Conservation (phyloP, 441 rosid species). For the Eugenia klotzschiana region DNA sequence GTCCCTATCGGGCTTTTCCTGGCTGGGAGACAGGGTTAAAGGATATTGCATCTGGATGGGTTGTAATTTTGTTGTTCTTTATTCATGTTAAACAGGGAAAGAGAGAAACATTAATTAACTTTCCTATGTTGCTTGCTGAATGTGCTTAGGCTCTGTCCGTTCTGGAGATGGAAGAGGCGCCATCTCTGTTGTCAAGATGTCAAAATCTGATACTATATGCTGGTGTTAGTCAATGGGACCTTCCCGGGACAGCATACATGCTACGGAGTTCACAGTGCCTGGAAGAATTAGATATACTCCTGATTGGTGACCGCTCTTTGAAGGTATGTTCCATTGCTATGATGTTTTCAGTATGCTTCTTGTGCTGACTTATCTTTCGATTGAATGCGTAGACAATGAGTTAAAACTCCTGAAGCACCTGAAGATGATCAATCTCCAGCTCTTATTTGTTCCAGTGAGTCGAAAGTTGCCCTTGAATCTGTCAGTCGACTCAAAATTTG, state of each 20-base stretch:
- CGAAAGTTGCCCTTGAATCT: background rate
- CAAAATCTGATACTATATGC: background rate
- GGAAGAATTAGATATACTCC: background rate
- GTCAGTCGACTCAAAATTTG: background rate
- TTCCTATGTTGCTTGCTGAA: background rate
- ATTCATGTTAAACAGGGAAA: background rate
- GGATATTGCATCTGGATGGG: background rate
- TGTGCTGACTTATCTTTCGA: background rate
- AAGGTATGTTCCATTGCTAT: background rate
- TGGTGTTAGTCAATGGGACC: background rate
- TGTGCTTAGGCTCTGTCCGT: background rate
- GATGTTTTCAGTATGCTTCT: background rate
- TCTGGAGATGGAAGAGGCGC: background rate
- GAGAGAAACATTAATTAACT: background rate
- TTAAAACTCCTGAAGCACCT: background rate
- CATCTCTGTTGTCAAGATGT: background rate
- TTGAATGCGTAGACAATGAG: background rate
- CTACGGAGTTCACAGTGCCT: background rate
- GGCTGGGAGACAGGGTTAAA: background rate
- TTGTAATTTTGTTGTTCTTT: background rate
- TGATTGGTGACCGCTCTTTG: background rate
- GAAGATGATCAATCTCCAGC: background rate
- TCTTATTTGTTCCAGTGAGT: background rate
- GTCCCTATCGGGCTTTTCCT: background rate
- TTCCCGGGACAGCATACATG: background rate